Conservation (phyloP, 2,329 filamentous ascomycete species). For the Fusarium nematophilum region DNA sequence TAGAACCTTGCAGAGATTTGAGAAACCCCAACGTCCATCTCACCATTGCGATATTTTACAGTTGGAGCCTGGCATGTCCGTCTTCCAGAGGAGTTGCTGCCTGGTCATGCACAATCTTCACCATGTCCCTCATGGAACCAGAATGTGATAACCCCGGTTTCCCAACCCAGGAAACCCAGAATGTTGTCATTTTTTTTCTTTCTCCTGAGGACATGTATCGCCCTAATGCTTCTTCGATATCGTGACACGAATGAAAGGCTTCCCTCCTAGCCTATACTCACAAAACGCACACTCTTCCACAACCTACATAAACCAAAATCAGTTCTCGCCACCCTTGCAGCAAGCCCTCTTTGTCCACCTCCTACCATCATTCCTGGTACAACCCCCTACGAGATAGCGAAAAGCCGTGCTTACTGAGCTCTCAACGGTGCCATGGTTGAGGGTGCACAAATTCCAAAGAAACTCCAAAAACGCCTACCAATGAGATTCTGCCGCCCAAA, state of each 20-base stretch:
- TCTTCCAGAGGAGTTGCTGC: neutral
- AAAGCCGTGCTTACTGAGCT: neutral
- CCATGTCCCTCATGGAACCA: too few species aligned
- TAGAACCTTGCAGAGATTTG: too few species aligned
- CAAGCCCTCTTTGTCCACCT: slow-evolving; percentile 2
- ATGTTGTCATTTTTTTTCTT: slow-evolving; percentile 18
- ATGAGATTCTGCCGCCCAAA: slow-evolving; percentile 38
- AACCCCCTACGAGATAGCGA: neutral
- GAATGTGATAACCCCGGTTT: neutral
- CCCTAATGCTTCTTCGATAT: slow-evolving; percentile 1
- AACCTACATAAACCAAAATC: slow-evolving; percentile 8
- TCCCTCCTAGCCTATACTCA: slow-evolving; percentile 4
- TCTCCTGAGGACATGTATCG: neutral
- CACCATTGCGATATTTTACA: too few species aligned
- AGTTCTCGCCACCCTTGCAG: neutral
- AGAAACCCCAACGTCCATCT: too few species aligned
- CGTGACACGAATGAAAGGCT: slow-evolving; percentile 5
- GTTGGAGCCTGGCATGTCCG: too few species aligned
- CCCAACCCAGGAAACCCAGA: neutral
- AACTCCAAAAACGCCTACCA: slow-evolving; percentile 40
- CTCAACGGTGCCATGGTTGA: slow-evolving; percentile 10
- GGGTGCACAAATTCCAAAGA: slow-evolving; percentile 12
- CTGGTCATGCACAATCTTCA: too few species aligned
- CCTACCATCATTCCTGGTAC: slow-evolving; percentile 1
- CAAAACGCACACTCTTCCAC: neutral